Percentiles rank a stretch among this genome's conserved stretches.
Evolutionary conservation across 1,284 basidiomycete genomes (phyloP).

Genomic region (Pascua guehoae): DNA sequence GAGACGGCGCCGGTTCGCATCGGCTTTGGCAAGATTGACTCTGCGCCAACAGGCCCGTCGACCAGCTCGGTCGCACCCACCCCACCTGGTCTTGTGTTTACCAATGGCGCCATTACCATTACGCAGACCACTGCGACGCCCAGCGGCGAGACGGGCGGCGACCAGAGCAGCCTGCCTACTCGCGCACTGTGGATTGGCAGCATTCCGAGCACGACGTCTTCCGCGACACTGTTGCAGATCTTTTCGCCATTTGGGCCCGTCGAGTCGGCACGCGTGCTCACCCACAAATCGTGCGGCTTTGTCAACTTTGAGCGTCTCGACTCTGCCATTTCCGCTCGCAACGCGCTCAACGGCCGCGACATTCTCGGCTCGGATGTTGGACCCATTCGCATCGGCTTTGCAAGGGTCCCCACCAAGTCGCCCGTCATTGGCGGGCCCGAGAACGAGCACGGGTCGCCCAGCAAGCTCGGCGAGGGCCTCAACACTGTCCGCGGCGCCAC

Average conservation of each 20-base stretch:
- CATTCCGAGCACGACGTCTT: slow-evolving; percentile 87
- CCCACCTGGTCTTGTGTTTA: slow-evolving; percentile 54
- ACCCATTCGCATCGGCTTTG: slow-evolving; percentile 92
- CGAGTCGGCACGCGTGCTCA: slow-evolving; percentile 89
- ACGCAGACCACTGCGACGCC: slow-evolving; percentile 25
- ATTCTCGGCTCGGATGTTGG: slow-evolving; percentile 93
- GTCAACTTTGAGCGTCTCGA: slow-evolving; percentile 97
- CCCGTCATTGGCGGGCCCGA: slow-evolving; percentile 36
- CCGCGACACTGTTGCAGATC: slow-evolving; percentile 73
- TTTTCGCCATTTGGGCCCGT: slow-evolving; percentile 97
- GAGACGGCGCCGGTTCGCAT: slow-evolving; percentile 92
- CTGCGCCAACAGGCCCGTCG: slow-evolving; percentile 75
- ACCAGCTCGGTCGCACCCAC: slow-evolving; percentile 62
- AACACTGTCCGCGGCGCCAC: slow-evolving; percentile 67
- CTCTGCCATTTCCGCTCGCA: slow-evolving; percentile 89
- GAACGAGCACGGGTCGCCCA: slow-evolving; percentile 35
- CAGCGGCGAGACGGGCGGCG: slow-evolving; percentile 13
- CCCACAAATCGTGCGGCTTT: slow-evolving; percentile 67
- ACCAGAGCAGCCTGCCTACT: slow-evolving; percentile 67
- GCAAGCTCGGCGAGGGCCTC: slow-evolving; percentile 66
- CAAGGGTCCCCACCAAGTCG: slow-evolving; percentile 83
- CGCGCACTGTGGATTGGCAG: slow-evolving; percentile 94
- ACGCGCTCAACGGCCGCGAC: slow-evolving; percentile 90
- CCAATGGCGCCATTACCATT: slow-evolving; percentile 47
- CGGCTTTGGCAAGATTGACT: slow-evolving; percentile 95